phyloP scores from a whole-genome alignment of 2,329 filamentous ascomycete species.

The Phialophora expanda region DNA sequence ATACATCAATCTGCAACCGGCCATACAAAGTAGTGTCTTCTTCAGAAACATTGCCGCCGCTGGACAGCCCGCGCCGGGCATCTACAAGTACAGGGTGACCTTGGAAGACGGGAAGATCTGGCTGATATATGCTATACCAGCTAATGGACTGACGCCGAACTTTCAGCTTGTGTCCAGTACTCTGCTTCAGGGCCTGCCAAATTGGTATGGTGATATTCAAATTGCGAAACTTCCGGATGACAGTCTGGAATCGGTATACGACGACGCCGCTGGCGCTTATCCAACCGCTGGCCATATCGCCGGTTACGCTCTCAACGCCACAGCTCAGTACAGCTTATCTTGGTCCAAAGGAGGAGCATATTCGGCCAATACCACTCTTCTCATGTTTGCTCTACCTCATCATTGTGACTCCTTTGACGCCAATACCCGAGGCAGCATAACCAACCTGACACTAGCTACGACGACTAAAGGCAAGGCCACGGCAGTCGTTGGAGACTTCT shows the following conservation, averaged over 20 bases:
- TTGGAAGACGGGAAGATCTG: slow-evolving; percentile 76
- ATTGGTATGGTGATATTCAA: slow-evolving; percentile 80
- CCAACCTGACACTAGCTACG: slow-evolving; percentile 69
- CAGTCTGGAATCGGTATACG: slow-evolving; percentile 71
- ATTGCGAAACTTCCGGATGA: slow-evolving; percentile 74
- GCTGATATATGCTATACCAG: slow-evolving; percentile 76
- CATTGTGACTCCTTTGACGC: slow-evolving; percentile 76
- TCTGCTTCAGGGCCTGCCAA: slow-evolving; percentile 66
- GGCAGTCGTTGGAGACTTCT: slow-evolving; percentile 72
- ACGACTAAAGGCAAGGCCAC: slow-evolving; percentile 83
- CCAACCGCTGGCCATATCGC: slow-evolving; percentile 67
- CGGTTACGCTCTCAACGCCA: slow-evolving; percentile 63
- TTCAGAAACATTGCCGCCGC: slow-evolving; percentile 68
- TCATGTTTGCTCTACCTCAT: slow-evolving; percentile 90
- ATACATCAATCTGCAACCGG: slow-evolving; percentile 72
- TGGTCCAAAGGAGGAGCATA: slow-evolving; percentile 74
- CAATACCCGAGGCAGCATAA: slow-evolving; percentile 56
- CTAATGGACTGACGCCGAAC: slow-evolving; percentile 62
- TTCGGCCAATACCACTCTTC: slow-evolving; percentile 60
- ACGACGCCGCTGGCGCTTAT: slow-evolving; percentile 77
- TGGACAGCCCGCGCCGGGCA: slow-evolving; percentile 63
- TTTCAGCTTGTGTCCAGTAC: slow-evolving; percentile 71
- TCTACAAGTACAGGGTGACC: slow-evolving; percentile 75
- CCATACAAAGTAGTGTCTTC: slow-evolving; percentile 74
- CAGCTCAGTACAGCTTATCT: slow-evolving; percentile 73